These are phyloP conservation scores for Lasiodiplodia hormozganensis DNA, from an alignment of 2,329 filamentous ascomycete genomes.

Conservation along the genomic window DNA sequence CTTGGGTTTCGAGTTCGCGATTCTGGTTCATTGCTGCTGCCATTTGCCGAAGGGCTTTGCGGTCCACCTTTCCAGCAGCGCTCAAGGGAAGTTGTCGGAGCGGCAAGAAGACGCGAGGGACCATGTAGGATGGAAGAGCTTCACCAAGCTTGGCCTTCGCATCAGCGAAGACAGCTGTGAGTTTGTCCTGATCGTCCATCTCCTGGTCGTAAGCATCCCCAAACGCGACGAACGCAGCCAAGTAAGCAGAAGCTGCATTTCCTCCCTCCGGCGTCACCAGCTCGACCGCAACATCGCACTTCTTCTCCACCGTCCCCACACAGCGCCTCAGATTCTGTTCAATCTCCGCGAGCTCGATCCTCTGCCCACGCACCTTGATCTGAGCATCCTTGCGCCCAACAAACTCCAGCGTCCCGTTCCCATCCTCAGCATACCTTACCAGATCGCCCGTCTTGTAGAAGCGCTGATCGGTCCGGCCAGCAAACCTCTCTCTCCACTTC, in stretches of 20 bases:
- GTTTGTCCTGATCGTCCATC: background rate
- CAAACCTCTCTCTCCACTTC: background rate
- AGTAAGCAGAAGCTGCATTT: background rate
- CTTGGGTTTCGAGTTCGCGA: background rate
- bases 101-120: constrained; percentile 49
- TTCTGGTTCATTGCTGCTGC: background rate
- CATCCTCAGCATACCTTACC: constrained; percentile 40
- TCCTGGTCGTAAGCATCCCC: background rate
- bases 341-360: constrained; percentile 15
- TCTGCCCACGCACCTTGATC: constrained; percentile 6
- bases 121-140: constrained; percentile 46
- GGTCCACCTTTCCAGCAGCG: constrained; percentile 47
- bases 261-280: constrained; percentile 46
- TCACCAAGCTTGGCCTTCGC: constrained; percentile 23
- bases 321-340: constrained; percentile 37
- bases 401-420: constrained; percentile 44
- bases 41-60: constrained; percentile 14
- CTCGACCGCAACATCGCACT: constrained; percentile 6
- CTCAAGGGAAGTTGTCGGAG: constrained; percentile 44
- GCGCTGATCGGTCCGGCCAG: background rate
- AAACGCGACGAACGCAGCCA: background rate
- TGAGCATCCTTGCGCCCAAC: constrained; percentile 42
- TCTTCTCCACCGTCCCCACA: constrained; percentile 32
- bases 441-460: constrained; percentile 19
- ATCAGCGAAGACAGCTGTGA: background rate